Conservation (phyloP, 495 filamentous ascomycete genomes). For the Penicillium silybi region DNA sequence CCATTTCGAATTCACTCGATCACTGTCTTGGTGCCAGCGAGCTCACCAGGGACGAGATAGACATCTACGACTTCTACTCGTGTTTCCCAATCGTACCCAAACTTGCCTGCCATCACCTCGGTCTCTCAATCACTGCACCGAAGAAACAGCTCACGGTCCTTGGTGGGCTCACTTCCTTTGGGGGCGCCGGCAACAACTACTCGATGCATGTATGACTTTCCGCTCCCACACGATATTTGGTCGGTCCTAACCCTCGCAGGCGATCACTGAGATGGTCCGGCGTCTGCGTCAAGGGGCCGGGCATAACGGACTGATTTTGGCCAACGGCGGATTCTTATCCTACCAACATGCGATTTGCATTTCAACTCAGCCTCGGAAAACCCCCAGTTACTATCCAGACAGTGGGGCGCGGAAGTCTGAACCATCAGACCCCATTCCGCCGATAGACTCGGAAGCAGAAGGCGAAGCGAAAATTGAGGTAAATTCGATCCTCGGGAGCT, state of each 20-base stretch:
- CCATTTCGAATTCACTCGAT: constrained; percentile 50
- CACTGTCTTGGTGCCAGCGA: constrained; percentile 32
- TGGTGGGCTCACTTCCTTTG: constrained; percentile 55
- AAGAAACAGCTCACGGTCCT: constrained; percentile 50
- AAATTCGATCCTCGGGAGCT: constrained; percentile 2
- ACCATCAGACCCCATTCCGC: constrained; percentile 25
- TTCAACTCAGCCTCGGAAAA: constrained; percentile 34
- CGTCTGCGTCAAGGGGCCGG: constrained; percentile 38
- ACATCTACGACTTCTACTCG: constrained; percentile 55
- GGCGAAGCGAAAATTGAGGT: constrained; percentile 50
- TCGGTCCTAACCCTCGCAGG: constrained; percentile 18
- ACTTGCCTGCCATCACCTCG: constrained; percentile 50
- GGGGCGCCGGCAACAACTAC: constrained; percentile 59
- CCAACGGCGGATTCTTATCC: constrained; percentile 52
- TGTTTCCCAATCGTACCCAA: constrained; percentile 60
- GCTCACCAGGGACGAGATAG: constrained; percentile 39
- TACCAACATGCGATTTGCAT: constrained; percentile 53
- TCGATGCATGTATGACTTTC: constrained; percentile 48
- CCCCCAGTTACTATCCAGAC: constrained; percentile 35
- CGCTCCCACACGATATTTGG: neutral
- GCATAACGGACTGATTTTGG: constrained; percentile 46
- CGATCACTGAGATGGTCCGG: constrained; percentile 47
- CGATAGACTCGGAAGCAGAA: constrained; percentile 33
- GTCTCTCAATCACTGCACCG: constrained; percentile 34
- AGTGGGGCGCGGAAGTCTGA: constrained; percentile 29